A percentile compares a stretch with the other conserved stretches of the same genome.
phyloP scores from a whole-genome alignment of 331 rosid species.

The Telfairia occidentalis region DNA sequence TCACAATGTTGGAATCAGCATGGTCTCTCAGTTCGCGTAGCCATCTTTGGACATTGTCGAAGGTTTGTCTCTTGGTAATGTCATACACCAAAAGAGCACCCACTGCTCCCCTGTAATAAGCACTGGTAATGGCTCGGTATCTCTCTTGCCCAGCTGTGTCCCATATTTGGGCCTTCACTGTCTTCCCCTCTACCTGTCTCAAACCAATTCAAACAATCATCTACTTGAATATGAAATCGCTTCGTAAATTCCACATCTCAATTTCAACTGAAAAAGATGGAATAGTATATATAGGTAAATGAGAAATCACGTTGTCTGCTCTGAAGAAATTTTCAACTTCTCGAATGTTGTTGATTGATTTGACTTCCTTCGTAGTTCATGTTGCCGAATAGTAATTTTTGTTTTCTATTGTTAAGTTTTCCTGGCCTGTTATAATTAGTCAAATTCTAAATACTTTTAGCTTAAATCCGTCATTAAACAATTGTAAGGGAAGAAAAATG shows the following conservation, averaged over 20 bases:
- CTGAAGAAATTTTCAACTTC: neutral
- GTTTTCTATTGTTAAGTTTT: too few relatives aligned
- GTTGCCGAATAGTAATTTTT: neutral
- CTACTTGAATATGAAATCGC: neutral
- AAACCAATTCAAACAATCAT: neutral
- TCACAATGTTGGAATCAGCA: constrained; percentile 83
- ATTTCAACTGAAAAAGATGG: neutral
- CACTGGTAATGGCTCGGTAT: constrained; percentile 83
- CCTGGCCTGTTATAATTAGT: too few relatives aligned
- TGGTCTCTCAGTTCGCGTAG: constrained; percentile 82
- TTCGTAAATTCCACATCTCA: too few relatives aligned
- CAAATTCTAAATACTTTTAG: neutral
- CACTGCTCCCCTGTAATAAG: constrained; percentile 86
- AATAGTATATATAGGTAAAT: too few relatives aligned
- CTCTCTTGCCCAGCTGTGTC: constrained; percentile 98
- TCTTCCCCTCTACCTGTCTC: constrained; percentile 79
- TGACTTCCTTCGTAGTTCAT: neutral
- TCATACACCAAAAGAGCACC: constrained; percentile 78
- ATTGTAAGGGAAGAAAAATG: neutral
- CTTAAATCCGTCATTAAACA: neutral
- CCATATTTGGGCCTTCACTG: constrained; percentile 98
- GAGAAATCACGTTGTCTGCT: too few relatives aligned
- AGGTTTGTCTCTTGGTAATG: constrained; percentile 80
- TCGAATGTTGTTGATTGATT: neutral
- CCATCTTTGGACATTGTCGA: constrained; percentile 80